Evolutionary conservation across 768 basidiomycete species (phyloP).

Genomic region (Nidularia pulvinata): DNA sequence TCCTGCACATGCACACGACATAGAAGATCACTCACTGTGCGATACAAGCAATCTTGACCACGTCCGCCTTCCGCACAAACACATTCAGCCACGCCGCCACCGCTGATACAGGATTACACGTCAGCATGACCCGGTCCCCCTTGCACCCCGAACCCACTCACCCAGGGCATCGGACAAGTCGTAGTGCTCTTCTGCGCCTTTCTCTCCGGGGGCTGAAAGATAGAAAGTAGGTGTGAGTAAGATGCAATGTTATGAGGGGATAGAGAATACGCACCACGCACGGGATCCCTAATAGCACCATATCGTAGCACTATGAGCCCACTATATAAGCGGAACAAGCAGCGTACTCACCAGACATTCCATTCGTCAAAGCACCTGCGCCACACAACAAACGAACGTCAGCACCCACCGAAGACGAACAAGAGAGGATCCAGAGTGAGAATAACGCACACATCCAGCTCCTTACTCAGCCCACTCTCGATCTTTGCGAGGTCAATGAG

Average conservation of each 20-base stretch:
- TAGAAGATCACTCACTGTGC: slow-evolving; percentile 41
- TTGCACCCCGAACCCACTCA: slow-evolving; percentile 3
- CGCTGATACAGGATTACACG: slow-evolving; percentile 23
- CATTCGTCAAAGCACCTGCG: slow-evolving; percentile 52
- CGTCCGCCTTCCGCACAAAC: slow-evolving; percentile 56
- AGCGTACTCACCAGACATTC: slow-evolving; percentile 43
- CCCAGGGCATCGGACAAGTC: slow-evolving; percentile 52
- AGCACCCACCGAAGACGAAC: neutral
- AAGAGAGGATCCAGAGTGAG: neutral
- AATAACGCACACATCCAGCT: slow-evolving; percentile 30
- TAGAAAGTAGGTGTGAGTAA: neutral
- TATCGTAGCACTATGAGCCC: neutral
- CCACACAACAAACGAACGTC: neutral
- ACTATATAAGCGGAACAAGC: neutral
- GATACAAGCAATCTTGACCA: slow-evolving; percentile 61
- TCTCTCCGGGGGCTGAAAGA: slow-evolving; percentile 37
- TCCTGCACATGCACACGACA: no score
- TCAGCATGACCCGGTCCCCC: neutral
- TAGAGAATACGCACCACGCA: slow-evolving; percentile 24
- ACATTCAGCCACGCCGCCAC: slow-evolving; percentile 64
- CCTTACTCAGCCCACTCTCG: slow-evolving; percentile 29
- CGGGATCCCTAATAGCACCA: slow-evolving; percentile 30
- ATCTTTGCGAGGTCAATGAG: slow-evolving; percentile 53
- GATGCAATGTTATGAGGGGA: neutral
- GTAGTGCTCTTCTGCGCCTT: slow-evolving; percentile 53